A percentile compares a stretch with the other conserved stretches of the same genome.
Conservation (phyloP, 2,329 filamentous ascomycete genomes). For the Meredithiella fracta region DNA sequence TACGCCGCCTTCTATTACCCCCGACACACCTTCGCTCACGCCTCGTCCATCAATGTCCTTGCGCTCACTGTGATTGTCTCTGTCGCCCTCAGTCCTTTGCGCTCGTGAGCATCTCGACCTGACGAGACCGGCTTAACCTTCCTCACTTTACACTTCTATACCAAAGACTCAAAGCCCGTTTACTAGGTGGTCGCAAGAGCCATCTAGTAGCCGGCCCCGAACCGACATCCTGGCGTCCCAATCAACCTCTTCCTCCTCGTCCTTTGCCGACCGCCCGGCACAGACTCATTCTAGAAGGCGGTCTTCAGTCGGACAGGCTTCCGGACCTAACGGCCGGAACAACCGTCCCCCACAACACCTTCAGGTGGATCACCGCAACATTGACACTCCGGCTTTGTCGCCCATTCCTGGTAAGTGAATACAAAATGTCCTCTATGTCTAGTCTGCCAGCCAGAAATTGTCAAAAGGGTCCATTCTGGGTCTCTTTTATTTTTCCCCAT, state of each 20-base stretch:
- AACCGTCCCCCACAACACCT: conserved; percentile 12
- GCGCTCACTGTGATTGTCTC: not conserved
- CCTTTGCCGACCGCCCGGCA: conserved; percentile 32
- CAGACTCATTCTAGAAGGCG: conserved; percentile 34
- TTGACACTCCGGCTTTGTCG: conserved; percentile 8
- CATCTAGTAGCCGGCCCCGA: conserved; percentile 14
- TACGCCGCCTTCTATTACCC: not conserved
- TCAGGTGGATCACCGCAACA: conserved; percentile 10
- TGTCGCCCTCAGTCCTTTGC: not conserved
- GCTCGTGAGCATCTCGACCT: not conserved
- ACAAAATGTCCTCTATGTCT: not conserved
- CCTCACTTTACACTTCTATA: not conserved
- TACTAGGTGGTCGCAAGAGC: conserved; percentile 13
- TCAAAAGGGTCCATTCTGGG: no score
- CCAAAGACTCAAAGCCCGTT: conserved; percentile 16
- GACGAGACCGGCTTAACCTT: not conserved
- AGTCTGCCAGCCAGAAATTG: not conserved
- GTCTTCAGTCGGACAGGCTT: conserved; percentile 27
- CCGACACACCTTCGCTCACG: not conserved
- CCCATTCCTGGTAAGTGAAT: conserved; percentile 13
- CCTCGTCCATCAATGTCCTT: not conserved
- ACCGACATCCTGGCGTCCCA: conserved; percentile 17
- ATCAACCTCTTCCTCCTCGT: conserved; percentile 31
- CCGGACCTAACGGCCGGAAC: conserved; percentile 20
- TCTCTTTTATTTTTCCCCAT: no score